These are phyloP conservation scores for Fraxinus greggii DNA, from an alignment of 305 asterid genomes.

Conservation along the genomic window DNA sequence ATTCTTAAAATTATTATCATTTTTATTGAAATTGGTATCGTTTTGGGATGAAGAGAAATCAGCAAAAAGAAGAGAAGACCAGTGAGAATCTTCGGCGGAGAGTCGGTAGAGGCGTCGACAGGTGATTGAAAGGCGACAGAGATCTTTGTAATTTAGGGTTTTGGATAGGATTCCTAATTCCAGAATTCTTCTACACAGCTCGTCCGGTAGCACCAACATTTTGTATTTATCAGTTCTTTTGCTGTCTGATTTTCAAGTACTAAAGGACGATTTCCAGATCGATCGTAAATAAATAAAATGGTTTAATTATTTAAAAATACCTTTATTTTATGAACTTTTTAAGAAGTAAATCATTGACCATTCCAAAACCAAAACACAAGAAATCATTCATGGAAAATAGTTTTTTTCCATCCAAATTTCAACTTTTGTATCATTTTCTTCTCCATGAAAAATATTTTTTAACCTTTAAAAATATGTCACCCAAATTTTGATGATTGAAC, in stretches of 20 bases:
- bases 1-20: background rate
- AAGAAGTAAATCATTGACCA: too few species aligned
- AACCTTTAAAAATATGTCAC: too few species aligned
- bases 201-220: slow-evolving; percentile 71
- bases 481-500: too few species aligned
- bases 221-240: background rate
- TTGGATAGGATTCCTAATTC: slow-evolving; percentile 56
- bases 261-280: background rate
- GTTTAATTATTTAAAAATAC: background rate
- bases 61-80: slow-evolving; percentile 58
- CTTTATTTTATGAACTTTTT: too few species aligned
- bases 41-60: slow-evolving; percentile 39
- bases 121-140: slow-evolving; percentile 68
- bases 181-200: slow-evolving; percentile 66
- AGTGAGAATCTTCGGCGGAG: slow-evolving; percentile 58
- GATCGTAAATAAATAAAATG: background rate
- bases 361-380: too few species aligned
- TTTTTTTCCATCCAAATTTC: too few species aligned
- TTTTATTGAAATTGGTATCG: background rate
- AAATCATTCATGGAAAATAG: too few species aligned
- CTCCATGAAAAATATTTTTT: too few species aligned
- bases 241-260: background rate
- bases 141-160: slow-evolving; percentile 43
- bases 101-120: slow-evolving; percentile 59
- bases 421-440: too few species aligned